Evolutionary conservation across 148 eudicot genomes (phyloP).

Genomic region (Amaranthus cruentus): DNA sequence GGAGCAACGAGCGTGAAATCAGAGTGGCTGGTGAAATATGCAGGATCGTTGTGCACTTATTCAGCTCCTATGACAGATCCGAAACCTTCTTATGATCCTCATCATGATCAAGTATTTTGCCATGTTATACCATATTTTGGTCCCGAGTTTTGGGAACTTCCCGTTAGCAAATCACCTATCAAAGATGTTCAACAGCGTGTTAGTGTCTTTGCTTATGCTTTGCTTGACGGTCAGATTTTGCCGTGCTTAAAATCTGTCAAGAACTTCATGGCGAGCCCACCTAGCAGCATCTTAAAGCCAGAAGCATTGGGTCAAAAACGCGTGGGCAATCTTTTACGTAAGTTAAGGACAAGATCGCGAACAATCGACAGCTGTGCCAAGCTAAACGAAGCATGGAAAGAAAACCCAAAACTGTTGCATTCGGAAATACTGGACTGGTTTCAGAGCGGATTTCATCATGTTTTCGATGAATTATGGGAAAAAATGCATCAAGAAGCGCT

Average conservation of each 20-base stretch:
- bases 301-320: constrained; percentile 63
- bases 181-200: constrained; percentile 44
- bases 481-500: constrained; percentile 54
- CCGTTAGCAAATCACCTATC: constrained; percentile 46
- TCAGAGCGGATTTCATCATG: constrained; percentile 40
- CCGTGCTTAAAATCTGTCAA: constrained; percentile 60
- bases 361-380: constrained; percentile 51
- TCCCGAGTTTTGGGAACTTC: constrained; percentile 65
- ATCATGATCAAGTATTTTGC: constrained; percentile 50
- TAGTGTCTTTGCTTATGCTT: constrained; percentile 55
- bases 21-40: constrained; percentile 75
- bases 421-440: constrained; percentile 66
- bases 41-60: constrained; percentile 51
- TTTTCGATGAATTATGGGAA: constrained; percentile 57
- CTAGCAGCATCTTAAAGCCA: constrained; percentile 59
- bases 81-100: constrained; percentile 56
- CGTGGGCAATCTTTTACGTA: constrained; percentile 60
- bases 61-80: constrained; percentile 58
- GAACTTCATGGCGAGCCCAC: constrained; percentile 49
- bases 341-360: constrained; percentile 41
- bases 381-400: constrained; percentile 48
- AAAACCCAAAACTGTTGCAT: constrained; percentile 48
- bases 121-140: constrained; percentile 63
- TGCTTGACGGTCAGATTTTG: constrained; percentile 77
- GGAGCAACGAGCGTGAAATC: constrained; percentile 69